Conservation (phyloP, 352 stramenopile species). For the Thalassiosira livingstoniorum region DNA sequence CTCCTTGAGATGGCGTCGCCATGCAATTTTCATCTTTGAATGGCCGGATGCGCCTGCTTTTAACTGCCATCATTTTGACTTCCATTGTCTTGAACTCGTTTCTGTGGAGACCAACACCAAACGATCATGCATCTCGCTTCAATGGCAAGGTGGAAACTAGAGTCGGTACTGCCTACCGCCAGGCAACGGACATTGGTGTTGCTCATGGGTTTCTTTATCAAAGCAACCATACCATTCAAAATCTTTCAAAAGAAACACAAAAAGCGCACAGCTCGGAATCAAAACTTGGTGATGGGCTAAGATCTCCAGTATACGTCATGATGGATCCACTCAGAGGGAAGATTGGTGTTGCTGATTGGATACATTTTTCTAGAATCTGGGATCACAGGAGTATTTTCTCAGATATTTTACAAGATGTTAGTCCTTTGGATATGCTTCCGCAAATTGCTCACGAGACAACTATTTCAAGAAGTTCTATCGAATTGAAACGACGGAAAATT, state of each 20-base stretch:
- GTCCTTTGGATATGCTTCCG: neutral
- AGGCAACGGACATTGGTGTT: neutral
- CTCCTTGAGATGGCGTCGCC: too few species aligned
- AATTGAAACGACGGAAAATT: neutral
- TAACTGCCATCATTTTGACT: neutral
- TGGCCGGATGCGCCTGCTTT: neutral
- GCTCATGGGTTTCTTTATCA: neutral
- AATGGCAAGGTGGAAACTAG: neutral
- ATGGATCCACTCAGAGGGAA: neutral
- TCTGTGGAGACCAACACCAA: neutral
- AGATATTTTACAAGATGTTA: slow-evolving; percentile 2
- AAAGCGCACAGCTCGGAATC: neutral
- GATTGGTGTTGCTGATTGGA: neutral
- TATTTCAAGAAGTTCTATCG: neutral
- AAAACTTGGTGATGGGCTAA: neutral
- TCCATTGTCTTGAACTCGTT: neutral
- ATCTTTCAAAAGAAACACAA: neutral
- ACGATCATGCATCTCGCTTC: too few species aligned
- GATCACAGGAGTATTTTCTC: neutral
- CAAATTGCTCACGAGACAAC: neutral
- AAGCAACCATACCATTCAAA: neutral
- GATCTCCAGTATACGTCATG: slow-evolving; percentile 11
- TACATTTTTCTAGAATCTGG: slow-evolving; percentile 6
- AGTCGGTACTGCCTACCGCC: neutral
- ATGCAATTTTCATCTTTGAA: too few species aligned